A percentile compares a stretch with the other conserved stretches of the same genome.
Evolutionary conservation across 2,329 filamentous ascomycete genomes (phyloP).

Genomic region (Pseudonectria foliicola): DNA sequence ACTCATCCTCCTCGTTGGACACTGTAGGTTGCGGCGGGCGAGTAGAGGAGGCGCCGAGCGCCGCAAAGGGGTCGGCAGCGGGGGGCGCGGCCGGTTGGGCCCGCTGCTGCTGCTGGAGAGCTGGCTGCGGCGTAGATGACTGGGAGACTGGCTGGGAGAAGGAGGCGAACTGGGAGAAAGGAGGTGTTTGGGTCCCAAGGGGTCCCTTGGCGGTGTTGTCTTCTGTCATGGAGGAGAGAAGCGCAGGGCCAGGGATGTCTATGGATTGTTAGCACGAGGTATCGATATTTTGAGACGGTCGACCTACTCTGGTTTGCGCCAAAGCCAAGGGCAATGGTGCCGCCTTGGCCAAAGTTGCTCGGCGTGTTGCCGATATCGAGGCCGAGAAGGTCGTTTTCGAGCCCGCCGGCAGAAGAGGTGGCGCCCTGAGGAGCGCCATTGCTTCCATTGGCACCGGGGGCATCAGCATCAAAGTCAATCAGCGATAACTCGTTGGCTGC

Average conservation of each 20-base stretch:
- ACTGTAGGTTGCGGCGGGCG: slow-evolving; percentile 21
- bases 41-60: slow-evolving; percentile 31
- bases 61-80: slow-evolving; percentile 45
- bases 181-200: slow-evolving; percentile 35
- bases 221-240: slow-evolving; percentile 58
- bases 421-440: slow-evolving; percentile 24
- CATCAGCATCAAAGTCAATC: slow-evolving; percentile 76
- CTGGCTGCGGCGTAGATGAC: slow-evolving; percentile 46
- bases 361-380: slow-evolving; percentile 66
- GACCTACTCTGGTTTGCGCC: slow-evolving; percentile 59
- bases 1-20: slow-evolving; percentile 73
- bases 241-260: slow-evolving; percentile 59
- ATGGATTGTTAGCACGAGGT: slow-evolving; percentile 10
- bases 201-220: slow-evolving; percentile 48
- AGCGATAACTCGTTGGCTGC: slow-evolving; percentile 71
- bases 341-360: slow-evolving; percentile 60
- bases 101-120: slow-evolving; percentile 38
- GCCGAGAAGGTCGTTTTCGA: slow-evolving; percentile 88
- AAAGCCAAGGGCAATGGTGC: slow-evolving; percentile 77
- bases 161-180: slow-evolving; percentile 48
- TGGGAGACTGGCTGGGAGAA: slow-evolving; percentile 48
- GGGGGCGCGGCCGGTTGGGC: slow-evolving; percentile 38
- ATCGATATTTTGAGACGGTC: too few species aligned
- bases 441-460: slow-evolving; percentile 47
- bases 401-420: slow-evolving; percentile 49